phyloP scores from a whole-genome alignment of 495 filamentous ascomycete species.

The Sporormia fimetaria region DNA sequence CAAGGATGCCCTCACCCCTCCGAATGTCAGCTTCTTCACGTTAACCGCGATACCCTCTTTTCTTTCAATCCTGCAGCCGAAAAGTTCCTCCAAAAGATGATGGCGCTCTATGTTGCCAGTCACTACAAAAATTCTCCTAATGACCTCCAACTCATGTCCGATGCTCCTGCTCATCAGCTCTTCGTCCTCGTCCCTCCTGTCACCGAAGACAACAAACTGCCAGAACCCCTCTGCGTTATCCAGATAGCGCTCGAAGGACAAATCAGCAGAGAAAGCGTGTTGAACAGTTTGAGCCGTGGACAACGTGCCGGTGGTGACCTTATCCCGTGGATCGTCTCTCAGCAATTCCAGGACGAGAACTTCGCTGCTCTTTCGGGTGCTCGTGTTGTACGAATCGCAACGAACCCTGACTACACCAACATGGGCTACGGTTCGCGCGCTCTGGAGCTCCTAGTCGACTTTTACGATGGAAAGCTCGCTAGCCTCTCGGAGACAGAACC shows the following conservation, averaged over 20 bases:
- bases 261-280: slow-evolving; percentile 84
- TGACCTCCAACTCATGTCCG: slow-evolving; percentile 93
- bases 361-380: slow-evolving; percentile 91
- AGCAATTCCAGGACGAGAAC: slow-evolving; percentile 97
- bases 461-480: slow-evolving; percentile 90
- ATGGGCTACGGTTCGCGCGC: slow-evolving; percentile 95
- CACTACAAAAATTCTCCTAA: slow-evolving; percentile 99
- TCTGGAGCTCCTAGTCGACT: slow-evolving; percentile 73
- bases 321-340: slow-evolving; percentile 95
- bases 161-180: slow-evolving; percentile 93
- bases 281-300: slow-evolving; percentile 78
- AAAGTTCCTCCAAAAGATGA: slow-evolving; percentile 94
- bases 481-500: slow-evolving; percentile 50
- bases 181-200: slow-evolving; percentile 89
- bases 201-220: slow-evolving; percentile 63
- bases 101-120: slow-evolving; percentile 93
- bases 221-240: slow-evolving; percentile 89
- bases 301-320: slow-evolving; percentile 86
- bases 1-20: slow-evolving; percentile 82
- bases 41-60: slow-evolving; percentile 96
- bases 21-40: slow-evolving; percentile 78
- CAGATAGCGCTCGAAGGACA: slow-evolving; percentile 91
- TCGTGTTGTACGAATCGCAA: slow-evolving; percentile 87
- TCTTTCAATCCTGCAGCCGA: slow-evolving; percentile 96
- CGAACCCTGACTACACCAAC: slow-evolving; percentile 82